Conservation (phyloP, 176 grass and related monocot genomes). For the Aegilops tauschii region DNA sequence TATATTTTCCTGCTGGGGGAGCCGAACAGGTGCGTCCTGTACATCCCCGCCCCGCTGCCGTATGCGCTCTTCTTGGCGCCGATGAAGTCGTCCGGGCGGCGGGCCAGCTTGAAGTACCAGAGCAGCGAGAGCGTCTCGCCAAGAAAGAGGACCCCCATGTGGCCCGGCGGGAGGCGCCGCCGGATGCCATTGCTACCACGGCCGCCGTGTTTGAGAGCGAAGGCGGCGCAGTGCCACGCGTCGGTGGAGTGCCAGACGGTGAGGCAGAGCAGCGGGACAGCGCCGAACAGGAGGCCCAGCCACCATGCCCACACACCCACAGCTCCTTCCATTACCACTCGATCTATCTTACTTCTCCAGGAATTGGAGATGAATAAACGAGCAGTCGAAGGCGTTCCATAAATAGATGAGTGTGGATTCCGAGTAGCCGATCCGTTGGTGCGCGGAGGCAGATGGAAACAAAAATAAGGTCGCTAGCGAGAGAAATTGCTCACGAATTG, state of each 20-base stretch:
- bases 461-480: too few species aligned
- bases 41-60: not conserved
- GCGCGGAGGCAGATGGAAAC: too few species aligned
- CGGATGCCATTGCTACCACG: not conserved
- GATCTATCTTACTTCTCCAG: not conserved
- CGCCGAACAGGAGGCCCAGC: not conserved
- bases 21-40: conserved; percentile 27
- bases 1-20: not conserved
- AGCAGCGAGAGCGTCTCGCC: conserved; percentile 29
- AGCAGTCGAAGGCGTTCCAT: not conserved
- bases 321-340: not conserved
- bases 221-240: not conserved
- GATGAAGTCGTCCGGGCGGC: conserved; percentile 25
- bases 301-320: not conserved
- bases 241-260: not conserved
- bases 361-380: not conserved
- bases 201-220: not conserved
- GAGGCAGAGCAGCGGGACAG: not conserved
- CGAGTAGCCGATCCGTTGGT: too few species aligned
- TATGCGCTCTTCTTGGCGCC: not conserved
- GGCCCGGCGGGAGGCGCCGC: conserved; percentile 28
- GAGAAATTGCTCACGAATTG: too few species aligned
- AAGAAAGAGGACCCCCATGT: conserved; percentile 41
- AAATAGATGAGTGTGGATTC: too few species aligned
- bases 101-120: conserved; percentile 34